Percentiles rank a stretch among this genome's conserved stretches.
Conservation (phyloP, 2,329 filamentous ascomycete genomes). For the Aspergillus brunneoviolaceus region DNA sequence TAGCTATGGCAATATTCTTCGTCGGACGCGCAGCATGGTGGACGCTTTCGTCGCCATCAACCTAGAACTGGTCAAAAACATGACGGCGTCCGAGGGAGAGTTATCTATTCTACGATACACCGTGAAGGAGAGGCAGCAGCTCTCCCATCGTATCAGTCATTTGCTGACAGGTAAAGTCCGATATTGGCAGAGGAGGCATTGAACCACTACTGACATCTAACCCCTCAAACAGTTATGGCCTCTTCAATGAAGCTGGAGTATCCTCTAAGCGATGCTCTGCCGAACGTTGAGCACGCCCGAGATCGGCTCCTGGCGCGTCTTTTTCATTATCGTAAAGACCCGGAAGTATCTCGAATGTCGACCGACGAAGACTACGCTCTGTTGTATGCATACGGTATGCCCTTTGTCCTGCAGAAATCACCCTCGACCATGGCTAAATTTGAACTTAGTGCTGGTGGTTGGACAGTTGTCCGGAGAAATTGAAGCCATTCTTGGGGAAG, state of each 20-base stretch:
- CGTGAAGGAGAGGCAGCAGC: slow-evolving; percentile 70
- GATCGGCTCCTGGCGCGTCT: slow-evolving; percentile 84
- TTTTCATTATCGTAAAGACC: slow-evolving; percentile 77
- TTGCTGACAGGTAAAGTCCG: slow-evolving; percentile 59
- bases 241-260: slow-evolving; percentile 94
- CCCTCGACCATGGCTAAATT: not conserved
- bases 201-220: slow-evolving; percentile 36
- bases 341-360: slow-evolving; percentile 48
- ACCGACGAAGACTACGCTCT: slow-evolving; percentile 75
- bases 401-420: not conserved
- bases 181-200: not conserved
- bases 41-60: slow-evolving; percentile 97
- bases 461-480: slow-evolving; percentile 60
- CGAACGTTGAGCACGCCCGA: slow-evolving; percentile 75
- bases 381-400: slow-evolving; percentile 81
- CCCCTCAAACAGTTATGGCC: slow-evolving; percentile 67
- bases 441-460: slow-evolving; percentile 57
- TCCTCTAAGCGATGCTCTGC: slow-evolving; percentile 83
- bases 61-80: slow-evolving; percentile 79
- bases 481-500: slow-evolving; percentile 52
- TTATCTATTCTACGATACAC: slow-evolving; percentile 78
- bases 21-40: slow-evolving; percentile 77
- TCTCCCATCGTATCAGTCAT: slow-evolving; percentile 89
- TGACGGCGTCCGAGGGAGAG: slow-evolving; percentile 74
- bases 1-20: slow-evolving; percentile 71